Base-by-base conservation (phyloP, 306 rosid genomes). In the Cicer pinnatifidum region DNA sequence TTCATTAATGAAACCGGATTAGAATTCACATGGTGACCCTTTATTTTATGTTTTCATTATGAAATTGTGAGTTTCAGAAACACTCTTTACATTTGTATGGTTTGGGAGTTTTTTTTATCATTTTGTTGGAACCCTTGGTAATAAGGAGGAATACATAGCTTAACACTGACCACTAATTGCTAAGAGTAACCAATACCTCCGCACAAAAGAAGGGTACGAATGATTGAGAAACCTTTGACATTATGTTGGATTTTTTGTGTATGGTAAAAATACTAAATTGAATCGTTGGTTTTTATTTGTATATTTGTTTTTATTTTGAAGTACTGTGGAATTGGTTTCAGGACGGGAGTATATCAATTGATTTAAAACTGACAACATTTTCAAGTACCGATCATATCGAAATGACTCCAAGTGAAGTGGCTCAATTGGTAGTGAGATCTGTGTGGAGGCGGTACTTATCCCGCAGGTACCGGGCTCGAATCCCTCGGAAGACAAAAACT, bases 301-400 rank as follows among this genome's bases (percentile, higher is more conserved):
- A 17, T 47, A 16, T 35, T 41, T 59, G 0, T 58, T 45, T 41
- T 11, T 56, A 9, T 63, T 63, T 38, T 79, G 71, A 75, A 54
- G 15, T 67, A 67, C 23, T 20, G 38, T 37, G 53, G 19, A 63
- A 58, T 78, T 70, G 58, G 65, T 79, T 77, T 81, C 89, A 89
- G 93, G 98, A 97, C 68, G 98, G 97, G 66, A 90, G 93, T 72
- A 85, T 97, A 86, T 89, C 86, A 6, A 81, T 92, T 85, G 98
- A 93, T 61, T 57, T 93, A 60, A 96, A 93, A 86, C 80, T 93
- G 71, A 90, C 98, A 37, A 93, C 97, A 8, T 67, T 93, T 38
- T 84, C 97, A 37, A 90, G 98, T 82, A 80, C 87, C 63, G 79
- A 90, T 80, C 98, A 93, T 69, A 87, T 87, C 40, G 96, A 93